Evolutionary conservation across 805 yeast species (phyloP).

Genomic region (Metschnikowia dekortorum): DNA sequence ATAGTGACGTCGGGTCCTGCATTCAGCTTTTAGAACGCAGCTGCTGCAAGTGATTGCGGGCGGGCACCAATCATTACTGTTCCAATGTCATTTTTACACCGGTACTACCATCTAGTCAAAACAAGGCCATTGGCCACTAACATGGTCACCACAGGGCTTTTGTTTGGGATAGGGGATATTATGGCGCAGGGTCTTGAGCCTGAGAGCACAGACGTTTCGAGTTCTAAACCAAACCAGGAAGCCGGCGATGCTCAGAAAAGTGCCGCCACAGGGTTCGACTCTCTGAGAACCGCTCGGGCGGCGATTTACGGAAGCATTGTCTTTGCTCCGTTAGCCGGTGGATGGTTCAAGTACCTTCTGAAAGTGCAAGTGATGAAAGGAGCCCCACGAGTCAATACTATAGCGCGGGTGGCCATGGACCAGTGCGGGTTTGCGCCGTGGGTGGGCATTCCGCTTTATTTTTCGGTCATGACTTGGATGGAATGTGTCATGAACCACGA

Average conservation of each 20-base stretch:
- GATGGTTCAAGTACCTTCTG: slow-evolving; percentile 59
- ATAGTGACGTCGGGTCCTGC: background rate
- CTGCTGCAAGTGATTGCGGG: background rate
- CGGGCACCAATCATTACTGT: background rate
- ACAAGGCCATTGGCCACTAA: slow-evolving; percentile 44
- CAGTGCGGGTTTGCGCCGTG: slow-evolving; percentile 77
- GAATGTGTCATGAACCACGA: slow-evolving; percentile 40
- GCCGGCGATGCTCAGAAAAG: background rate
- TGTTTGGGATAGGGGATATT: slow-evolving; percentile 73
- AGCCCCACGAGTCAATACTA: slow-evolving; percentile 19
- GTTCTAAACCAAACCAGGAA: background rate
- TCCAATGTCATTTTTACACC: slow-evolving; percentile 11
- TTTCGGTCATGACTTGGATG: slow-evolving; percentile 58
- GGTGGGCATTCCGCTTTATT: slow-evolving; percentile 67
- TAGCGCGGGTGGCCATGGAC: slow-evolving; percentile 57
- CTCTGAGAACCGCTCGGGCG: slow-evolving; percentile 56
- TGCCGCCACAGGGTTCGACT: slow-evolving; percentile 38
- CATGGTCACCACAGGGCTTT: slow-evolving; percentile 44
- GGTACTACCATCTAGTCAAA: slow-evolving; percentile 23
- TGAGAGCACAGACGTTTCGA: background rate
- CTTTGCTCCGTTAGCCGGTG: slow-evolving; percentile 71
- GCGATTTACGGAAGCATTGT: slow-evolving; percentile 65
- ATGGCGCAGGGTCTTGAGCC: slow-evolving; percentile 54
- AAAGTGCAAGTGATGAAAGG: slow-evolving; percentile 35
- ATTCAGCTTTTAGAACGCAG: background rate